These are phyloP conservation scores for Globisporangium yorkense DNA, from an alignment of 352 stramenopile species.

Conservation along the genomic window DNA sequence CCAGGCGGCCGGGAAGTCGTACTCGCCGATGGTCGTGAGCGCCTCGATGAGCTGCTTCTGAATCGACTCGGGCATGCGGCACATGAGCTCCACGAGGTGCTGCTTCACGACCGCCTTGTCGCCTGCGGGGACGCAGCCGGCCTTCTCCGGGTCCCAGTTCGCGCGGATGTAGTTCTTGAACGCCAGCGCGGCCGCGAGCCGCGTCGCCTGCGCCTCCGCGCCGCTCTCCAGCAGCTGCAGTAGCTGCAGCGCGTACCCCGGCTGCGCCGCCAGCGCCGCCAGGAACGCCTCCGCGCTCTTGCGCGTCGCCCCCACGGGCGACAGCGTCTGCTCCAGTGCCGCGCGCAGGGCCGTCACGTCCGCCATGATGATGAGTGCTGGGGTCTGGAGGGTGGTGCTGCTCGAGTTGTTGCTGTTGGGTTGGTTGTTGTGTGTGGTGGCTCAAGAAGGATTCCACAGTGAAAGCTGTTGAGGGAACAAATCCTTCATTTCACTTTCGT, in stretches of 20 bases:
- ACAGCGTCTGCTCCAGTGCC: conserved; percentile 77
- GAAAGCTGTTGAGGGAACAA: too few relatives aligned
- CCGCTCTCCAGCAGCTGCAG: conserved; percentile 69
- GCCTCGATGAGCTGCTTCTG: conserved; percentile 96
- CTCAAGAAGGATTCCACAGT: too few relatives aligned
- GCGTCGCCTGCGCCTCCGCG: conserved; percentile 53
- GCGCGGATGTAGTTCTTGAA: conserved; percentile 99
- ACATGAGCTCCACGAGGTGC: conserved; percentile 99
- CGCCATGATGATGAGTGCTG: conserved; percentile 24
- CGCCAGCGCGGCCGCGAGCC: conserved; percentile 63
- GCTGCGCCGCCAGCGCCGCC: conserved; percentile 44
- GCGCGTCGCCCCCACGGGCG: conserved; percentile 58
- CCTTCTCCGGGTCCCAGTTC: conserved; percentile 92
- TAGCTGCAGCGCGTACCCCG: conserved; percentile 67
- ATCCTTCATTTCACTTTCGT: too few relatives aligned
- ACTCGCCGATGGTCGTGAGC: conserved; percentile 95
- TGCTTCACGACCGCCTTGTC: conserved; percentile 96
- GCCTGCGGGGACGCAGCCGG: conserved; percentile 51
- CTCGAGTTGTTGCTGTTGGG: too few relatives aligned
- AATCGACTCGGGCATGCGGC: conserved; percentile 88
- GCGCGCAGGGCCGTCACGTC: conserved; percentile 65
- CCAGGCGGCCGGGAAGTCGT: conserved; percentile 98
- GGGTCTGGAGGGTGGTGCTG: too few relatives aligned
- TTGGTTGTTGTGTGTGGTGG: too few relatives aligned
- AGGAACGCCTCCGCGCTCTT: conserved; percentile 70